These are phyloP conservation scores for Hemisphaericaspora lyxosophila DNA, from an alignment of 1,139 yeast genomes.

Conservation along the genomic window DNA sequence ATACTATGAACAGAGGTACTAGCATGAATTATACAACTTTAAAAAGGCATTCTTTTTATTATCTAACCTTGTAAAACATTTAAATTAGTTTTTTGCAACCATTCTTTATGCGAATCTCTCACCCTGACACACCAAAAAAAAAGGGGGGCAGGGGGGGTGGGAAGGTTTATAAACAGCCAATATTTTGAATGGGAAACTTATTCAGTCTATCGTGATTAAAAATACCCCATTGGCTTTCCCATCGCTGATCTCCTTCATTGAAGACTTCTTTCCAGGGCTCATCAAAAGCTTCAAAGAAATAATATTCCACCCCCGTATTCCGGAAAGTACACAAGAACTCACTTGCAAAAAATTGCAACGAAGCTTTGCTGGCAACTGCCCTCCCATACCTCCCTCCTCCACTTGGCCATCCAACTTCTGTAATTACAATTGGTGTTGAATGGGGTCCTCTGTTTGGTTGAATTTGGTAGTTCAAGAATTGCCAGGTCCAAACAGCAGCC, in stretches of 20 bases:
- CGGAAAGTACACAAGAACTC: constrained; percentile 53
- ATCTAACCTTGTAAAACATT: too few relatives aligned
- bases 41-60: not conserved
- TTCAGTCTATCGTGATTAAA: constrained; percentile 47
- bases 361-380: constrained; percentile 47
- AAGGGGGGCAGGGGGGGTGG: too few relatives aligned
- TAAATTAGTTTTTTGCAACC: constrained; percentile 4
- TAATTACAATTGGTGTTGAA: constrained; percentile 40
- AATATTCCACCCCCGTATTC: constrained; percentile 47
- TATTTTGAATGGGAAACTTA: constrained; percentile 17
- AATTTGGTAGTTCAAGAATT: constrained; percentile 47
- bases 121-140: not conserved
- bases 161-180: constrained; percentile 18
- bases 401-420: constrained; percentile 76
- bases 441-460: constrained; percentile 23
- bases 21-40: not conserved
- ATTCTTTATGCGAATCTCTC: not conserved
- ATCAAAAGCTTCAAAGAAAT: constrained; percentile 70
- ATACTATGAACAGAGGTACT: not conserved
- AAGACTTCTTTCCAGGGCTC: constrained; percentile 66
- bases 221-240: constrained; percentile 78
- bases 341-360: constrained; percentile 49
- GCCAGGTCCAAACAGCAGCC: constrained; percentile 56
- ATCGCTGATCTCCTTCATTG: constrained; percentile 45
- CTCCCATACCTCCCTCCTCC: constrained; percentile 51